Percentiles rank a stretch among this genome's conserved stretches.
Evolutionary conservation across 345 rosid species (phyloP).

Genomic region (Noccaea caerulescens): DNA sequence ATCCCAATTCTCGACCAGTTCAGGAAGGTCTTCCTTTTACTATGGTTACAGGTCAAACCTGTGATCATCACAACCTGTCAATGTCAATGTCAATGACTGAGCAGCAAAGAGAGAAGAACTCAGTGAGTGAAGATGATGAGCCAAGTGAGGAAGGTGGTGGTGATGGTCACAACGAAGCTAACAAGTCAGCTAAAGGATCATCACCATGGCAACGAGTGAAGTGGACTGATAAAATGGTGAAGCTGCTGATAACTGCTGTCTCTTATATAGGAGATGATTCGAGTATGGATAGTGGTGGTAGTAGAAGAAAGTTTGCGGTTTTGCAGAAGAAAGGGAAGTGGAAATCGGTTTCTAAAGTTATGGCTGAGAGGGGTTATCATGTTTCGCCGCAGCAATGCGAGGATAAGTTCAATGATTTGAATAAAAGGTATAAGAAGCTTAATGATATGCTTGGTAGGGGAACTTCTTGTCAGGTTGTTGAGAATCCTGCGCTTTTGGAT

Average conservation of each 20-base stretch:
- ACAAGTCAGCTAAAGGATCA: conserved; percentile 64
- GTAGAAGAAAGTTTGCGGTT: conserved; percentile 71
- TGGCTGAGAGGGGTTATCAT: conserved; percentile 82
- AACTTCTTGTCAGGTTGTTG: conserved; percentile 89
- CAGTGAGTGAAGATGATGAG: conserved; percentile 86
- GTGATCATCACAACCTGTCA: conserved; percentile 51
- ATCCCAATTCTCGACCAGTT: conserved; percentile 53
- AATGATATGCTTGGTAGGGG: conserved; percentile 97
- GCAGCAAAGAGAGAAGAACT: conserved; percentile 59
- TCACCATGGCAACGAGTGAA: conserved; percentile 88
- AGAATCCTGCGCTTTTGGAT: conserved; percentile 80
- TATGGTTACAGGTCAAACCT: conserved; percentile 62
- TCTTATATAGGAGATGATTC: conserved; percentile 85
- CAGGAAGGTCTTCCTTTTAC: conserved; percentile 74
- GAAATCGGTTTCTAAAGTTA: conserved; percentile 84
- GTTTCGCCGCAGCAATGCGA: conserved; percentile 98
- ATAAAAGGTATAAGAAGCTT: conserved; percentile 89
- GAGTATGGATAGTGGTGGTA: conserved; percentile 55
- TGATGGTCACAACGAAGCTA: conserved; percentile 57
- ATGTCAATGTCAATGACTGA: conserved; percentile 46
- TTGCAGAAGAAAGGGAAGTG: conserved; percentile 92
- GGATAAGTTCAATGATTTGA: conserved; percentile 92
- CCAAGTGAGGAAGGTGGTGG: conserved; percentile 79
- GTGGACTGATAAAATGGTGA: conserved; percentile 97
- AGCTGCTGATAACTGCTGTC: conserved; percentile 83